Percentiles rank a stretch among this genome's conserved stretches.
These are phyloP conservation scores for Sanghuangporus sanghuang DNA, from an alignment of 1,284 basidiomycete genomes.

Conservation along the genomic window DNA sequence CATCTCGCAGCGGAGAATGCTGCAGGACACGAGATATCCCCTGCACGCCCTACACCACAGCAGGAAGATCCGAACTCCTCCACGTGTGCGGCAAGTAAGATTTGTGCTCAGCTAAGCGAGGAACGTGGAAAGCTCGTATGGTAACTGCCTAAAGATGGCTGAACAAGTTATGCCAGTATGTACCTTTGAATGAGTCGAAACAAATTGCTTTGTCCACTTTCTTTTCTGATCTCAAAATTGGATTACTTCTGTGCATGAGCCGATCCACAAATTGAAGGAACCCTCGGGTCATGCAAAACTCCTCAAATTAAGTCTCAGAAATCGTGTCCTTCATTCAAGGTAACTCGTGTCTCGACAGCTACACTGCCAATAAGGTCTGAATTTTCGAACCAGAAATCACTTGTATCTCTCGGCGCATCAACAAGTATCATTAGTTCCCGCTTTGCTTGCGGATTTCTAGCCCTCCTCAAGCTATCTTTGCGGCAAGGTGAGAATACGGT, in stretches of 20 bases:
- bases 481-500: not conserved
- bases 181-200: not conserved
- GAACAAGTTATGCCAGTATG: not conserved
- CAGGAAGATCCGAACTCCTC: not conserved
- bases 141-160: not conserved
- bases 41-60: constrained; percentile 20
- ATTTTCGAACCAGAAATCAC: too few species aligned
- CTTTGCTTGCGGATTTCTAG: not conserved
- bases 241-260: too few species aligned
- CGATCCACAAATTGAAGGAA: too few species aligned
- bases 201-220: not conserved
- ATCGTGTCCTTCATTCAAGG: too few species aligned
- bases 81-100: constrained; percentile 6
- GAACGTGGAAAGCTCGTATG: constrained; percentile 6
- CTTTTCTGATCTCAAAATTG: not conserved
- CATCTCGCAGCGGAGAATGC: constrained; percentile 22
- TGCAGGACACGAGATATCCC: constrained; percentile 22
- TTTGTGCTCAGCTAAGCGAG: constrained; percentile 7
- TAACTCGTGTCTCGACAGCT: too few species aligned
- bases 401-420: too few species aligned
- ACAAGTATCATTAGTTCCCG: not conserved
- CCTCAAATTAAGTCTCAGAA: too few species aligned
- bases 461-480: not conserved
- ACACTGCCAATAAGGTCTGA: too few species aligned
- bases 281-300: too few species aligned